Conservation (phyloP, 495 filamentous ascomycete species). For the Neurospora africana region DNA sequence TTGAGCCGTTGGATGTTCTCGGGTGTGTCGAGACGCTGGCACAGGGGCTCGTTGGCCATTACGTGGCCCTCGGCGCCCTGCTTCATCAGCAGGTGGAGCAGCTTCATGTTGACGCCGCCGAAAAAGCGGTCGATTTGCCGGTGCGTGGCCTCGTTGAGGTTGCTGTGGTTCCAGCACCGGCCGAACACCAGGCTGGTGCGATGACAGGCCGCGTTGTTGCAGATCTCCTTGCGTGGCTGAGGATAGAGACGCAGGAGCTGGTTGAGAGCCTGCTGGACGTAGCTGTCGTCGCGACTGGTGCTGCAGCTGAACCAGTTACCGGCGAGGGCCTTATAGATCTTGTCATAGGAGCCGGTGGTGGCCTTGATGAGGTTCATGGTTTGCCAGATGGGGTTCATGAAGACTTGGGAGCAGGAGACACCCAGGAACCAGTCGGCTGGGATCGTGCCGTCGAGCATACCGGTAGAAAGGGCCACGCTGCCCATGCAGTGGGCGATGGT, state of each 20-base stretch:
- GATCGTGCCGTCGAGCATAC: conserved; percentile 56
- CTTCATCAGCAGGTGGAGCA: conserved; percentile 47
- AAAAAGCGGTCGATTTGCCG: conserved; percentile 51
- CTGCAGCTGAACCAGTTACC: conserved; percentile 46
- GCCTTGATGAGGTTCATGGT: conserved; percentile 51
- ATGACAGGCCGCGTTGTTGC: conserved; percentile 52
- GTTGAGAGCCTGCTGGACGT: conserved; percentile 43
- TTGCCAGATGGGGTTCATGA: conserved; percentile 53
- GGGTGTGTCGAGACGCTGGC: conserved; percentile 34
- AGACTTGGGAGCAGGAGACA: conserved; percentile 53
- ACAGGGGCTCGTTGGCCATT: conserved; percentile 39
- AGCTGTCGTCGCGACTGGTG: conserved; percentile 34
- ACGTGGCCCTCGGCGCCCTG: conserved; percentile 44
- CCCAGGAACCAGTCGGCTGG: conserved; percentile 47
- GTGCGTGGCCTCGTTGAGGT: conserved; percentile 55
- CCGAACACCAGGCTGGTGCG: conserved; percentile 51
- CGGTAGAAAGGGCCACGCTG: conserved; percentile 46
- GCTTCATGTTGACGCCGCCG: conserved; percentile 49
- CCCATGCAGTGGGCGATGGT: conserved; percentile 59
- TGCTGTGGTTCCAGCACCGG: conserved; percentile 53
- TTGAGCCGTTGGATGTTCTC: conserved; percentile 41
- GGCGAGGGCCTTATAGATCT: conserved; percentile 33
- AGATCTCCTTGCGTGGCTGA: conserved; percentile 44
- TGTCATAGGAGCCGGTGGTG: conserved; percentile 33
- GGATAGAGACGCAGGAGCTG: conserved; percentile 52